Conservation (phyloP, 2,329 filamentous ascomycete genomes). For the Exophiala viscosa region DNA sequence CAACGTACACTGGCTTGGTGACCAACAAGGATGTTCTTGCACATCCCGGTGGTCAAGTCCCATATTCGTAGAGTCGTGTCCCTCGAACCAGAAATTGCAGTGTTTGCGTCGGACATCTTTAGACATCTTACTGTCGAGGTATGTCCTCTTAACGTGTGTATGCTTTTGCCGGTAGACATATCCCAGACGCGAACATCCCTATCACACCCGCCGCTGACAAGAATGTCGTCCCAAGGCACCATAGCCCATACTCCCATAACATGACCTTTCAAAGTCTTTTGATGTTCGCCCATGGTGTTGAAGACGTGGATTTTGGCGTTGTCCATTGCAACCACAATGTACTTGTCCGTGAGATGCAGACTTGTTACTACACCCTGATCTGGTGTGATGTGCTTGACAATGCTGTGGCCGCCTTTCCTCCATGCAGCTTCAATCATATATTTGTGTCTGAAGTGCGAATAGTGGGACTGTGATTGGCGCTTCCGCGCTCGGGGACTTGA, state of each 20-base stretch:
- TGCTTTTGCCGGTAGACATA: conserved; percentile 75
- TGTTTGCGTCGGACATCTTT: conserved; percentile 93
- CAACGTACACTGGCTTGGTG: conserved; percentile 95
- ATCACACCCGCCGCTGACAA: conserved; percentile 95
- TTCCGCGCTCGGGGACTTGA: conserved; percentile 32
- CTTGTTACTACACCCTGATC: conserved; percentile 97
- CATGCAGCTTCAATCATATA: conserved; percentile 97
- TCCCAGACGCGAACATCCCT: conserved; percentile 97
- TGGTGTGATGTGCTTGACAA: conserved; percentile 83
- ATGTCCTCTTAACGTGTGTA: conserved; percentile 85
- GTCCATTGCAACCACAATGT: conserved; percentile 95
- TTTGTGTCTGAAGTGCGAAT: conserved; percentile 94
- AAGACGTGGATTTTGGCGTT: conserved; percentile 99
- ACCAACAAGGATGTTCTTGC: conserved; percentile 85
- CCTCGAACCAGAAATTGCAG: conserved; percentile 91
- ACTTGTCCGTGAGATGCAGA: conserved; percentile 86
- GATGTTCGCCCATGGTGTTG: conserved; percentile 80
- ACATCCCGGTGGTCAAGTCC: conserved; percentile 85
- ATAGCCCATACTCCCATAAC: conserved; percentile 99
- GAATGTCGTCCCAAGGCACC: conserved; percentile 93
- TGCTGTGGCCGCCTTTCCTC: conserved; percentile 83
- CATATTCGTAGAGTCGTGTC: conserved; percentile 93
- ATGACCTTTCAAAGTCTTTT: conserved; percentile 87
- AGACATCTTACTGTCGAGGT: conserved; percentile 95
- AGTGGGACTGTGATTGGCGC: conserved; percentile 75